phyloP scores from a whole-genome alignment of 176 grass and related monocot genomes.

The Rhynchospora breviuscula region DNA sequence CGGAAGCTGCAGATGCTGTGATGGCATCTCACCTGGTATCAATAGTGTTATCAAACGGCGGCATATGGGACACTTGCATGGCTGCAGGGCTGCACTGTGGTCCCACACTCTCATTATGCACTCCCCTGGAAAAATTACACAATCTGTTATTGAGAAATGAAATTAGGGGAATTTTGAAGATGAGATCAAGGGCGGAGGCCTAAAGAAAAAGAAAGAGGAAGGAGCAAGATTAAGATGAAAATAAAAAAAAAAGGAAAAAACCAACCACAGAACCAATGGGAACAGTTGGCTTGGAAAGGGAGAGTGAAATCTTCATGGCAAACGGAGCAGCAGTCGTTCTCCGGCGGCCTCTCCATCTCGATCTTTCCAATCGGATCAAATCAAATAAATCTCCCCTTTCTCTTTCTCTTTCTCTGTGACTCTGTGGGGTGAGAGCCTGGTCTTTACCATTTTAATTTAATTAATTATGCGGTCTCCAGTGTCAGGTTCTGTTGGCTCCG shows the following conservation, averaged over 20 bases:
- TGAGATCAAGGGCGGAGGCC: neutral
- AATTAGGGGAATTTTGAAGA: neutral
- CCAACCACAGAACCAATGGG: conserved; percentile 95
- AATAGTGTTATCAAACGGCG: conserved; percentile 72
- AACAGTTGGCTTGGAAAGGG: conserved; percentile 91
- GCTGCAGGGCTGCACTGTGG: conserved; percentile 61
- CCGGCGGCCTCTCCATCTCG: conserved; percentile 49
- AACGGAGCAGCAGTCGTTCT: conserved; percentile 78
- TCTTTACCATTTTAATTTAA: neutral
- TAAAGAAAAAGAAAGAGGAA: neutral
- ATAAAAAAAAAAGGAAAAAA: neutral
- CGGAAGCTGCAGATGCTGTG: conserved; percentile 29
- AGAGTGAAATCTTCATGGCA: conserved; percentile 78
- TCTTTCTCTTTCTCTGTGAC: neutral
- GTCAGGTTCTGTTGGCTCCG: neutral
- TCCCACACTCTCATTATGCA: conserved; percentile 90
- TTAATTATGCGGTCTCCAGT: neutral
- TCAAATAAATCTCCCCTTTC: too few relatives aligned
- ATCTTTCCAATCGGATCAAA: too few relatives aligned
- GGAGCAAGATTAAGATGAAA: neutral
- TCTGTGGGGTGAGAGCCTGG: neutral
- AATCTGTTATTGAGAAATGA: too few relatives aligned
- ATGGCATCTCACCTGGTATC: conserved; percentile 50
- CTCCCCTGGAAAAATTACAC: conserved; percentile 41
- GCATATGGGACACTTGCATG: conserved; percentile 92